Conservation (phyloP, 108 stramenopile species). For the Thalassiosira profunda region DNA sequence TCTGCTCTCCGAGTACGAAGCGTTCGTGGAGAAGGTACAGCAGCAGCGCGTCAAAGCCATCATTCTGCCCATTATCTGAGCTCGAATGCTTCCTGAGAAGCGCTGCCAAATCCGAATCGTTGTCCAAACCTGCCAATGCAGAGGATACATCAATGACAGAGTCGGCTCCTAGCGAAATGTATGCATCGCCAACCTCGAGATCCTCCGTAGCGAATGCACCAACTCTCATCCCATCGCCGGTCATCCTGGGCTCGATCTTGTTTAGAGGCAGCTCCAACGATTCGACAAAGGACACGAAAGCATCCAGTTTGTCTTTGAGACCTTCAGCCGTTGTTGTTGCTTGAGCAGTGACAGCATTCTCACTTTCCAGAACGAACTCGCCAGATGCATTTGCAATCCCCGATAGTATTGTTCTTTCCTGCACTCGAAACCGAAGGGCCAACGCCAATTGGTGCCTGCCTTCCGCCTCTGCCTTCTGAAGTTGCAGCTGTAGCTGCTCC, state of each 20-base stretch:
- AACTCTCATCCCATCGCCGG: conserved; percentile 42
- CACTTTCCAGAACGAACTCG: not conserved
- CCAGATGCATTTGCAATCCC: conserved; percentile 10
- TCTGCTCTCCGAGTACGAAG: conserved; percentile 49
- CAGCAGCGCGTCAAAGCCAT: conserved; percentile 64
- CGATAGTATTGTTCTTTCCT: conserved; percentile 46
- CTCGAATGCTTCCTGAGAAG: too few species aligned
- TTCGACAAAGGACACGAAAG: conserved; percentile 53
- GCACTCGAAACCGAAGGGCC: conserved; percentile 55
- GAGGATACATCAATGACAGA: conserved; percentile 49
- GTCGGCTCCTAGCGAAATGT: conserved; percentile 55
- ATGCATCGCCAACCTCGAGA: conserved; percentile 48
- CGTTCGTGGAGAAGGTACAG: conserved; percentile 68
- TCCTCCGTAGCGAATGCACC: conserved; percentile 64
- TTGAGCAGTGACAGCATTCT: not conserved
- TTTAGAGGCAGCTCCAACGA: conserved; percentile 41
- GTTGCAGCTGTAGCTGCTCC: not conserved
- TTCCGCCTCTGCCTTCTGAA: conserved; percentile 17
- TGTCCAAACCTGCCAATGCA: conserved; percentile 37
- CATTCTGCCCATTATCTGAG: too few species aligned
- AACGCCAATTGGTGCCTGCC: conserved; percentile 17
- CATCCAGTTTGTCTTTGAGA: conserved; percentile 30
- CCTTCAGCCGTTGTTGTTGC: conserved; percentile 1
- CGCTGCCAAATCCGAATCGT: not conserved
- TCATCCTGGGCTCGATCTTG: conserved; percentile 41